Percentiles rank a stretch among this genome's conserved stretches.
Evolutionary conservation across 371 early-diverging fungal species (phyloP).

Genomic region (Chytridiales sp.): DNA sequence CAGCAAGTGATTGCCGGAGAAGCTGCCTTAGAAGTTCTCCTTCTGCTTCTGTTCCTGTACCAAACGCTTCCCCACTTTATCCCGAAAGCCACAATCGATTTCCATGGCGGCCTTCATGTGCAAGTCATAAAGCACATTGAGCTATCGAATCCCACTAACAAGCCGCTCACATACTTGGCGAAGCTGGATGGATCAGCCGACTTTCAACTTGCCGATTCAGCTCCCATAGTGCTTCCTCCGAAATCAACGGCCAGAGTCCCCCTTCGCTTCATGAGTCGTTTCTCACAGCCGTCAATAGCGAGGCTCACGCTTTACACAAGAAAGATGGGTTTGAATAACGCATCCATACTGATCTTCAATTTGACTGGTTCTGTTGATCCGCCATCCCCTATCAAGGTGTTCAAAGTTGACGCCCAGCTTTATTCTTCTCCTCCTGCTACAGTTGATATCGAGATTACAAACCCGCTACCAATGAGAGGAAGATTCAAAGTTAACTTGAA

Average conservation of each 20-base stretch:
- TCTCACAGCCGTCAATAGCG: constrained; percentile 26
- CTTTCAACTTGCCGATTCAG: constrained; percentile 24
- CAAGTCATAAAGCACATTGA: constrained; percentile 35
- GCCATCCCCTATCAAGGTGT: constrained; percentile 25
- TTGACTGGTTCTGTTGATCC: constrained; percentile 31
- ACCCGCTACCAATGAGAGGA: constrained; percentile 37
- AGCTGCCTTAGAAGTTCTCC: constrained; percentile 27
- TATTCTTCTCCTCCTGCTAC: constrained; percentile 39
- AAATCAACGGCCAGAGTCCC: constrained; percentile 18
- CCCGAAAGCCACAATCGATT: constrained; percentile 34
- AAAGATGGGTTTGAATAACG: constrained; percentile 39
- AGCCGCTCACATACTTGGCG: constrained; percentile 28
- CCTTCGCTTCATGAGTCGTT: constrained; percentile 40
- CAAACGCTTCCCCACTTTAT: constrained; percentile 47
- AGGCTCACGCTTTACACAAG: constrained; percentile 31
- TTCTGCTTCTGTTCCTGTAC: constrained; percentile 46
- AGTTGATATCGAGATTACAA: constrained; percentile 33
- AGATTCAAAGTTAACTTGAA: constrained; percentile 33
- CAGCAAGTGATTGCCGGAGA: constrained; percentile 13
- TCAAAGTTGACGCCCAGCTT: constrained; percentile 37
- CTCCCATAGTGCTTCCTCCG: constrained; percentile 4
- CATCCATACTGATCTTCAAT: constrained; percentile 40
- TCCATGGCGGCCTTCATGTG: constrained; percentile 42
- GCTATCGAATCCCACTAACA: constrained; percentile 34
- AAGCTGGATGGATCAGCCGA: constrained; percentile 31